Conservation (phyloP, 768 basidiomycete species). For the Suillus subalutaceus region DNA sequence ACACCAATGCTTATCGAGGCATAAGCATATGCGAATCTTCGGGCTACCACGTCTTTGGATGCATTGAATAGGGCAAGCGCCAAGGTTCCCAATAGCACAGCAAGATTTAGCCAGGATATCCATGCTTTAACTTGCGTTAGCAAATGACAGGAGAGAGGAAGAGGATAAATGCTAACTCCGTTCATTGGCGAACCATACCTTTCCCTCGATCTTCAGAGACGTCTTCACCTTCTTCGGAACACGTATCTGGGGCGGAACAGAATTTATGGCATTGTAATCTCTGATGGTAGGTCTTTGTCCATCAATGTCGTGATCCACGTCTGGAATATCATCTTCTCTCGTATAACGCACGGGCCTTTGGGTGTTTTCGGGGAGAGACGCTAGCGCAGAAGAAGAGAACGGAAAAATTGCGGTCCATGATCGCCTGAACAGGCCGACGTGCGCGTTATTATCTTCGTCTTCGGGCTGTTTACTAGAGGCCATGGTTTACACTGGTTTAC, state of each 20-base stretch:
- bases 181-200: slow-evolving; percentile 98
- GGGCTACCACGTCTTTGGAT: slow-evolving; percentile 62
- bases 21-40: slow-evolving; percentile 81
- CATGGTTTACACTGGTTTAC: slow-evolving; percentile 13
- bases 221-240: slow-evolving; percentile 84
- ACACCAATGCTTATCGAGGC: slow-evolving; percentile 76
- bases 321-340: slow-evolving; percentile 75
- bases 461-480: slow-evolving; percentile 19
- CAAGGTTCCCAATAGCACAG: slow-evolving; percentile 82
- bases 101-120: slow-evolving; percentile 89
- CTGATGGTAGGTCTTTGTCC: slow-evolving; percentile 64
- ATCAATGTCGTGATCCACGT: slow-evolving; percentile 47
- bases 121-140: slow-evolving; percentile 59
- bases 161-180: slow-evolving; percentile 56
- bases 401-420: slow-evolving; percentile 71
- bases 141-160: background rate
- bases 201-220: slow-evolving; percentile 85
- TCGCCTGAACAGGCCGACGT: slow-evolving; percentile 46
- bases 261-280: slow-evolving; percentile 77
- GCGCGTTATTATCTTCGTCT: slow-evolving; percentile 18
- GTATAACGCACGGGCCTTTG: slow-evolving; percentile 52
- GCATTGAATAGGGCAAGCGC: slow-evolving; percentile 89
- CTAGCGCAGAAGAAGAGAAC: slow-evolving; percentile 68
- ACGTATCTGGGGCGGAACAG: slow-evolving; percentile 62
- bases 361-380: slow-evolving; percentile 45